A percentile compares a stretch with the other conserved stretches of the same genome.
Evolutionary conservation across 352 stramenopile genomes (phyloP).

Genomic region (Globisporangium paddicum): DNA sequence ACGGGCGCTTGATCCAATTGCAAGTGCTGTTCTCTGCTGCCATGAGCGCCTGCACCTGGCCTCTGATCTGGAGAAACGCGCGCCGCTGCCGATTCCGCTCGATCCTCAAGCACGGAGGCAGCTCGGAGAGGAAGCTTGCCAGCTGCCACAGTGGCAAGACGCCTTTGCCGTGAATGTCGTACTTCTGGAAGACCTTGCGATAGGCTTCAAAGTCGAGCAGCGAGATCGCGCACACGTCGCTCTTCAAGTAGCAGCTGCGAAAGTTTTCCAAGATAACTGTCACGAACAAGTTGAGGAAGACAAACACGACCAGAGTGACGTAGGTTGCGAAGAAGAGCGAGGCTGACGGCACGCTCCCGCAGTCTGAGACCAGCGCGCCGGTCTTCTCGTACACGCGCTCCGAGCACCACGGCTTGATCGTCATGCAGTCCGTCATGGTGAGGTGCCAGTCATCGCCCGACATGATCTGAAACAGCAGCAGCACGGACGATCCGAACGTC

Average conservation of each 20-base stretch:
- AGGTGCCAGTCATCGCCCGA: constrained; percentile 79
- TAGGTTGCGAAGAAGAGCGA: constrained; percentile 69
- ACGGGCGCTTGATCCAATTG: constrained; percentile 41
- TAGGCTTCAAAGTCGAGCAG: constrained; percentile 76
- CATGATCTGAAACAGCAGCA: constrained; percentile 82
- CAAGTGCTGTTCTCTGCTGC: constrained; percentile 9
- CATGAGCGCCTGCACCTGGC: constrained; percentile 57
- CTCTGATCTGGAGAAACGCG: constrained; percentile 66
- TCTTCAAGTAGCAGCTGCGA: constrained; percentile 71
- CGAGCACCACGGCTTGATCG: constrained; percentile 46
- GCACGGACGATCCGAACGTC: constrained; percentile 47
- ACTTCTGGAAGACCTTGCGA: constrained; percentile 61
- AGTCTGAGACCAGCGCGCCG: constrained; percentile 50
- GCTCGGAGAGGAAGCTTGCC: constrained; percentile 42
- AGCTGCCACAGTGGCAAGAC: constrained; percentile 68
- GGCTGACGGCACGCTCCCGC: constrained; percentile 35
- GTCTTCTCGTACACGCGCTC: constrained; percentile 29
- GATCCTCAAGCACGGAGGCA: constrained; percentile 49
- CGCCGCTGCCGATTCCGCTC: constrained; percentile 34
- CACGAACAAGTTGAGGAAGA: constrained; percentile 83
- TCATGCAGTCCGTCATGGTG: constrained; percentile 80
- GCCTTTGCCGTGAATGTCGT: constrained; percentile 48
- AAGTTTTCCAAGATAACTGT: constrained; percentile 84
- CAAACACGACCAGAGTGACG: constrained; percentile 73
- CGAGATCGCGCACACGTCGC: constrained; percentile 67